Percentiles rank a stretch among this genome's conserved stretches.
Conservation (phyloP, 169 alveolate genomes). For the Plasmodium gallinaceum region DNA sequence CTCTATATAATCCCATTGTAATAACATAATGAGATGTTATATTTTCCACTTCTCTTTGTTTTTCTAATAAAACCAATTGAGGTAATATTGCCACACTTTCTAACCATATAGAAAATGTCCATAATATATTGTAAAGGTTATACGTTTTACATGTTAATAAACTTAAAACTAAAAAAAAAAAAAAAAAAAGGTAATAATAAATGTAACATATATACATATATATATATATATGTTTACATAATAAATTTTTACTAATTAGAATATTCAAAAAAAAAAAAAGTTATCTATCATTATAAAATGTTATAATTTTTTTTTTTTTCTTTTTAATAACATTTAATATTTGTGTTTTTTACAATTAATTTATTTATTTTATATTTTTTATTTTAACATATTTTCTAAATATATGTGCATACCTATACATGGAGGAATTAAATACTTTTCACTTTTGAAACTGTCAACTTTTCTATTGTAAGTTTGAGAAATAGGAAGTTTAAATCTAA, state of each 20-base stretch:
- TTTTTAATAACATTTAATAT: too few relatives aligned
- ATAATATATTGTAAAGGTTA: constrained; percentile 88
- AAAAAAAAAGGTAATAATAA: not conserved
- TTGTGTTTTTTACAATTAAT: too few relatives aligned
- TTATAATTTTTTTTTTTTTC: too few relatives aligned
- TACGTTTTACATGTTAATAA: constrained; percentile 80
- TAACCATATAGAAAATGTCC: constrained; percentile 97
- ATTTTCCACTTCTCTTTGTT: constrained; percentile 95
- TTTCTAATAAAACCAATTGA: constrained; percentile 94
- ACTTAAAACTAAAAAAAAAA: constrained; percentile 61
- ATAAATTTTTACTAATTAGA: not conserved
- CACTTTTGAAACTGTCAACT: constrained; percentile 94
- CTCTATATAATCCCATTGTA: constrained; percentile 94
- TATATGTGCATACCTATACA: constrained; percentile 79
- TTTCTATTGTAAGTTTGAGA: constrained; percentile 93
- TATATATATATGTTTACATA: not conserved
- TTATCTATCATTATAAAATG: too few relatives aligned
- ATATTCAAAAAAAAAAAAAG: too few relatives aligned
- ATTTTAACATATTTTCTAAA: not conserved
- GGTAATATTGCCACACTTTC: constrained; percentile 98
- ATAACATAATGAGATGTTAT: constrained; percentile 96
- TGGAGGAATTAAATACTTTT: constrained; percentile 90
- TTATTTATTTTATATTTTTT: too few relatives aligned
- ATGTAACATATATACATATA: not conserved
- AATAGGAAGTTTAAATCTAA: constrained; percentile 89